These are phyloP conservation scores for Trametes cingulata DNA, from an alignment of 768 basidiomycete genomes.

Conservation along the genomic window DNA sequence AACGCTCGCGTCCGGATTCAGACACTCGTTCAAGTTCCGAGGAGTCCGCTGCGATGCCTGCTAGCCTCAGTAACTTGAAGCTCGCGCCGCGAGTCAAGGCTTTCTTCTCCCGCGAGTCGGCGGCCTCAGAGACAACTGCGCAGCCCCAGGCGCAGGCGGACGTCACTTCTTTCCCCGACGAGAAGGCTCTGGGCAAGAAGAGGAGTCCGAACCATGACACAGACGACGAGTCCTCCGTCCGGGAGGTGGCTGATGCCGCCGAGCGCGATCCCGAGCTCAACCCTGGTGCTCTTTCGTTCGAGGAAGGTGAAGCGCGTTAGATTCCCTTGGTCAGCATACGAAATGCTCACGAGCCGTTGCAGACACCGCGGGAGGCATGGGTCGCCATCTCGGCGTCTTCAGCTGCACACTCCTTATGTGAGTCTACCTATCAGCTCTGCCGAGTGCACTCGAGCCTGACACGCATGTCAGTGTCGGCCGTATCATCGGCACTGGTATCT, in stretches of 20 bases:
- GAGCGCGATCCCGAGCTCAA: slow-evolving; percentile 28
- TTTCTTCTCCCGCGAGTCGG: background rate
- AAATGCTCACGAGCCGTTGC: background rate
- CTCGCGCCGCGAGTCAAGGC: background rate
- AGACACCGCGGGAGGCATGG: slow-evolving; percentile 56
- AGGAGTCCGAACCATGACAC: background rate
- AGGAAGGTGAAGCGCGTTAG: slow-evolving; percentile 34
- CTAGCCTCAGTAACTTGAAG: background rate
- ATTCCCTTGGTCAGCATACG: too few species aligned
- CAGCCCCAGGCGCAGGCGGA: background rate
- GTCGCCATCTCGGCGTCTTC: slow-evolving; percentile 54
- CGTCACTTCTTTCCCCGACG: background rate
- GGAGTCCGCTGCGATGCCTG: too few species aligned
- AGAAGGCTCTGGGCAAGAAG: background rate
- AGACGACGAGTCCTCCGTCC: background rate
- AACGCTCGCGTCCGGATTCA: too few species aligned
- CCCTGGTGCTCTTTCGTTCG: slow-evolving; percentile 46
- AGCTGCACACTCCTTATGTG: slow-evolving; percentile 57
- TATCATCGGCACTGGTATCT: slow-evolving; percentile 32
- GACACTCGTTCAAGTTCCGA: too few species aligned
- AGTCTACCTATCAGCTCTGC: slow-evolving; percentile 7
- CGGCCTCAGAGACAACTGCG: background rate
- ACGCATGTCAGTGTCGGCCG: slow-evolving; percentile 32
- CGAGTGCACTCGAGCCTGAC: background rate
- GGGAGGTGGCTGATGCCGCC: background rate